A percentile compares a stretch with the other conserved stretches of the same genome.
Evolutionary conservation across 768 basidiomycete species (phyloP).

Genomic region (Boletus pseudo-olivaceus): DNA sequence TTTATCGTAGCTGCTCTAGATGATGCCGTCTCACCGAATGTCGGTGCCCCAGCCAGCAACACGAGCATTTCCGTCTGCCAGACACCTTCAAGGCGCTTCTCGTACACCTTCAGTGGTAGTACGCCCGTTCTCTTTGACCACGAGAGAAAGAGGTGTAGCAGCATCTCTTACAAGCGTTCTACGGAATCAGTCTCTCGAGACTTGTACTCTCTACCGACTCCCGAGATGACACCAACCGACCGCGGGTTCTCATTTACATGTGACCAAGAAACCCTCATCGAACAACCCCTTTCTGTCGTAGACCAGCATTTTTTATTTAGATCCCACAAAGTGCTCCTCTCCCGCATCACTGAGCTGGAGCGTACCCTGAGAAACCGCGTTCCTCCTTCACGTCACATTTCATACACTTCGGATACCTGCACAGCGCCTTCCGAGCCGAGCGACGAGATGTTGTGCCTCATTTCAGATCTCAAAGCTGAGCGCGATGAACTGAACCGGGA

Average conservation of each 20-base stretch:
- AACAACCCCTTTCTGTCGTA: slow-evolving; percentile 59
- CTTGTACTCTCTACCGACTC: slow-evolving; percentile 58
- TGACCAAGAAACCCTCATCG: slow-evolving; percentile 16
- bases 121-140: slow-evolving; percentile 25
- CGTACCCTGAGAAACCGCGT: slow-evolving; percentile 49
- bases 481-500: slow-evolving; percentile 87
- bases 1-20: background rate
- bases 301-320: slow-evolving; percentile 87
- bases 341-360: slow-evolving; percentile 80
- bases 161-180: slow-evolving; percentile 71
- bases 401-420: slow-evolving; percentile 46
- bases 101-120: slow-evolving; percentile 23
- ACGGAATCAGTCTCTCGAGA: slow-evolving; percentile 31
- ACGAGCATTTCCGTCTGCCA: slow-evolving; percentile 2
- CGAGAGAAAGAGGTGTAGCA: slow-evolving; percentile 52
- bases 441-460: slow-evolving; percentile 75
- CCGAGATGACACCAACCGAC: slow-evolving; percentile 69
- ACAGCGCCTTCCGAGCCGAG: slow-evolving; percentile 45
- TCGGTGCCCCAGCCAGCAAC: background rate
- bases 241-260: slow-evolving; percentile 36
- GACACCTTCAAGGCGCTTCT: slow-evolving; percentile 25
- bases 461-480: slow-evolving; percentile 81
- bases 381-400: slow-evolving; percentile 47
- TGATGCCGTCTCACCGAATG: slow-evolving; percentile 26
- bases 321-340: slow-evolving; percentile 77